phyloP scores from a whole-genome alignment of 352 stramenopile genomes.

The Pseudoperonospora humuli region DNA sequence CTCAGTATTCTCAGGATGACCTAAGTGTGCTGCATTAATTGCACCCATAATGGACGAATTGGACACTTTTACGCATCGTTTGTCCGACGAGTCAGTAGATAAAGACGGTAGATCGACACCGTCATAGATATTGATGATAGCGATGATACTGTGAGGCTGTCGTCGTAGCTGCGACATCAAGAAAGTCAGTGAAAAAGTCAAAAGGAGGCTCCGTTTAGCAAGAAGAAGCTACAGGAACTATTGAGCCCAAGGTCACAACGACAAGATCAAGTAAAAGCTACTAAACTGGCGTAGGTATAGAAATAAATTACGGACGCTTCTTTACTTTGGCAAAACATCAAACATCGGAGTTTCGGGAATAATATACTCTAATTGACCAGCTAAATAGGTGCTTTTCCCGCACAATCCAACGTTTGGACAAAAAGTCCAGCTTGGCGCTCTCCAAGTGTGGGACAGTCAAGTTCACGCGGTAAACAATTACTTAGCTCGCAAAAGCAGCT shows the following conservation, averaged over 20 bases:
- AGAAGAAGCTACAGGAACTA: not conserved
- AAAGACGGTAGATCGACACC: not conserved
- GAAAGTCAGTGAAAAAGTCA: not conserved
- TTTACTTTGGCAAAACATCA: too few relatives aligned
- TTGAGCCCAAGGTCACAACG: too few relatives aligned
- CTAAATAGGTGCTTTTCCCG: too few relatives aligned
- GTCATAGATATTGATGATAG: not conserved
- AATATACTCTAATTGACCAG: too few relatives aligned
- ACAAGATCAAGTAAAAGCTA: too few relatives aligned
- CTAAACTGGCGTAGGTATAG: too few relatives aligned
- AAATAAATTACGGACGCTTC: too few relatives aligned
- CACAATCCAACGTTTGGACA: not conserved
- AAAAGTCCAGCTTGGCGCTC: not conserved
- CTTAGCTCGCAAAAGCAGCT: not conserved
- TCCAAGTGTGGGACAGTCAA: not conserved
- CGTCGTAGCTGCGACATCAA: not conserved
- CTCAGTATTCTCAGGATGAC: constrained; percentile 11
- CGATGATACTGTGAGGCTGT: not conserved
- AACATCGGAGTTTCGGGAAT: too few relatives aligned
- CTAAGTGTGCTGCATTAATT: not conserved
- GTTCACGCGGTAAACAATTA: constrained; percentile 6
- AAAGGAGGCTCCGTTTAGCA: not conserved
- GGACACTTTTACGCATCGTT: not conserved
- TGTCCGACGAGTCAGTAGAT: constrained; percentile 8
- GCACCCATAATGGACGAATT: too few relatives aligned